Evolutionary conservation across 768 basidiomycete species (phyloP).

Genomic region (Paxillus ammoniavirescens): DNA sequence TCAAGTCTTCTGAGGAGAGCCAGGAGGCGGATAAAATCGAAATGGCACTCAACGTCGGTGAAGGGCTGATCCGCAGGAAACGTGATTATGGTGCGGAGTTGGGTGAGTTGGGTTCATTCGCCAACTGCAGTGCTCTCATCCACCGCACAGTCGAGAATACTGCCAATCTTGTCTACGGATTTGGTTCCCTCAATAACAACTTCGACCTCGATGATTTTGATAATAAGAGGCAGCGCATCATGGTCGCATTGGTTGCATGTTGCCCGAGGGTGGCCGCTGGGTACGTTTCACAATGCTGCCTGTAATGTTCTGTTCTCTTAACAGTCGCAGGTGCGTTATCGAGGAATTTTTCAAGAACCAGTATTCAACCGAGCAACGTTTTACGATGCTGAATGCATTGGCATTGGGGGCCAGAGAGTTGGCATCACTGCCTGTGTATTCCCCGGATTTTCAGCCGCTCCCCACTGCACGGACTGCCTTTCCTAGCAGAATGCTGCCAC

Average conservation of each 20-base stretch:
- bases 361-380: slow-evolving; percentile 86
- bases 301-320: background rate
- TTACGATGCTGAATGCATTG: slow-evolving; percentile 80
- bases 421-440: slow-evolving; percentile 43
- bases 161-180: slow-evolving; percentile 70
- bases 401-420: slow-evolving; percentile 86
- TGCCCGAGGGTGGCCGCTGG: slow-evolving; percentile 76
- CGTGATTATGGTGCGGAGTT: slow-evolving; percentile 84
- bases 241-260: slow-evolving; percentile 79
- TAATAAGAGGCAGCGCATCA: slow-evolving; percentile 66
- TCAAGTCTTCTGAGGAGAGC: slow-evolving; percentile 51
- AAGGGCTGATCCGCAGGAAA: slow-evolving; percentile 83
- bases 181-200: slow-evolving; percentile 77
- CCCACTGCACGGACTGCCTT: slow-evolving; percentile 47
- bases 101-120: slow-evolving; percentile 40
- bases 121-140: slow-evolving; percentile 3
- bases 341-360: slow-evolving; percentile 95
- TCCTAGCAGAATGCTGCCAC: slow-evolving; percentile 80
- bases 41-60: slow-evolving; percentile 76
- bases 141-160: slow-evolving; percentile 80
- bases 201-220: slow-evolving; percentile 83
- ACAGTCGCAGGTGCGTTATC: slow-evolving; percentile 60
- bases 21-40: slow-evolving; percentile 76
- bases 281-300: slow-evolving; percentile 45
- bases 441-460: slow-evolving; percentile 32